Evolutionary conservation across 1,139 yeast species (phyloP), one percentile per base, ranked within the genome.

Genomic region (Kodamaea sp.): DNA sequence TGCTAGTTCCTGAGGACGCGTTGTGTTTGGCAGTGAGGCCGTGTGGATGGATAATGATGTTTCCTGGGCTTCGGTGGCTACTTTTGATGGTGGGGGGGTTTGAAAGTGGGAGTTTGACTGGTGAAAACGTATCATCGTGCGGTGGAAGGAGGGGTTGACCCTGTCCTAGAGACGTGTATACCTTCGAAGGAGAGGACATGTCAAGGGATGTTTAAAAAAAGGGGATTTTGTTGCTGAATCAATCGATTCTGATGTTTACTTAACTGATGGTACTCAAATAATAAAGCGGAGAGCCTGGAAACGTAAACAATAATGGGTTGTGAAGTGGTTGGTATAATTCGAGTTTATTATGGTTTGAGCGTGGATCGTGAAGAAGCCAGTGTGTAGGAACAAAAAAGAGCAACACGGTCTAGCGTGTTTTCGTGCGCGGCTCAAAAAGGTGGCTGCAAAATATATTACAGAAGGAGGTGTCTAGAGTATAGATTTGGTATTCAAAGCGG

Each of bases 1-100:
- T n/a, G n/a, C n/a, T n/a, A 11, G 22, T 10, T 12, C 32, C 41
- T 12, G 28, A 31, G 6, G 29, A 15, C 12, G 52, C 54, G 7
- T 47, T 56, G 28, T 55, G 56, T 26, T 69, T 67, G 15, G 73
- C 68, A 2, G 62, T 50, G 24, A 75, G 51, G 0, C 80, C 80
- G 44, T 75, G 80, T 1, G 78, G 75, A 35, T 72, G 73, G 38
- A 60, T 64, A 15, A 41, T 38, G n/a, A 46, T 26, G 15, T 25
- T 35, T 48, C 51, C 32, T 57, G 44, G 46, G 21, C 39, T 36
- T 8, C 38, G 35, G 3, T 29, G 29, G 24, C 23, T 22, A 18
- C 21, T 18, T 21, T 36, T 34, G 15, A 15, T 15, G 14, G 25
- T 20, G n/a, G 35, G 31, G 13, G 31, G 12, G 22, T 18, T 18